Base-by-base conservation (phyloP, 352 stramenopile genomes). In the Globisporangium mamillatum region DNA sequence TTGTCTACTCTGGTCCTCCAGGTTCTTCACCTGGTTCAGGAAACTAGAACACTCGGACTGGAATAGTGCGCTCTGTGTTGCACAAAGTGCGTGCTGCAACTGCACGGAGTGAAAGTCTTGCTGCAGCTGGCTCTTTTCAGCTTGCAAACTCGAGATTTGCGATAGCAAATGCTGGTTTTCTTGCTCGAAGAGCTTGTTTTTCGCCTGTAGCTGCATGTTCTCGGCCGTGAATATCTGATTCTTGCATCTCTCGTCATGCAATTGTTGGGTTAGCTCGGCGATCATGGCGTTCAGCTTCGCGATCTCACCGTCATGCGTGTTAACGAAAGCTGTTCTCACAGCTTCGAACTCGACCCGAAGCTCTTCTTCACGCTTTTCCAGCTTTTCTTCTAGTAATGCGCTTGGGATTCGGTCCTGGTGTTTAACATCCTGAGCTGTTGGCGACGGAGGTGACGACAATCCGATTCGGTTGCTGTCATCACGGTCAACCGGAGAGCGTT, bases 1-100 rank as follows among this genome's bases (percentile, higher is more conserved):
- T n/a, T 69, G 64, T 6, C 70, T 67, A 10, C 64, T 70, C 44
- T 88, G 77, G 12, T 79, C 71, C 7, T 77, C 75, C 1, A 80
- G 52, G 0, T 60, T 54, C 53, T 78, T 52, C 3, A 80, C 46
- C 25, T 78, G 75, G 22, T 61, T 67, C 22, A 73, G 63, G 1
- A 83, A 66, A 8, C 44, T 65, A 7, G 64, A 55, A 4, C 76
- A 71, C 25, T 88, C 80, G 18, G 66, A 64, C 20, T 74, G 64
- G 29, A 77, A 73, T 24, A 77, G 69, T 16, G 71, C 54, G 22
- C 56, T 65, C 41, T 81, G 66, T 20, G 71, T 75, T 20, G 64
- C 64, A 53, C 73, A 75, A 12, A 75, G 66, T 2, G 72, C 66
- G 34, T 80, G 75, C 32, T 74, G 62, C 7, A 66, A 56, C n/a